These are phyloP conservation scores for Penicillium sp. DNA, from an alignment of 2,329 filamentous ascomycete genomes.

Conservation along the genomic window DNA sequence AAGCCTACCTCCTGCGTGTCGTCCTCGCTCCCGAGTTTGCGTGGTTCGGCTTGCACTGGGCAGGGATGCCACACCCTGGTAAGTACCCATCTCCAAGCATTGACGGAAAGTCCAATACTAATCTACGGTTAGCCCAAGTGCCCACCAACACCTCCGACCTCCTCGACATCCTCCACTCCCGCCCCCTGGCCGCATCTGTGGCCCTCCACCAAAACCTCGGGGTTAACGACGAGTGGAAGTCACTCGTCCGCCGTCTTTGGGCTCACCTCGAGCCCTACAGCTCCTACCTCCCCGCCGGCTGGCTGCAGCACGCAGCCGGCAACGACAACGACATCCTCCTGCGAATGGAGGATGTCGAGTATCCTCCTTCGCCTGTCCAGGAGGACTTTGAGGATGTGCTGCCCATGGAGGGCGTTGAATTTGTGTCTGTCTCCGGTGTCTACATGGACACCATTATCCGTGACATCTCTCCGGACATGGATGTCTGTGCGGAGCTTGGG, in stretches of 20 bases:
- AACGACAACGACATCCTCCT: neutral
- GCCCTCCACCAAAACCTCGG: neutral
- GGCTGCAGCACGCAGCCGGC: neutral
- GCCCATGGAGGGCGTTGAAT: constrained; percentile 2
- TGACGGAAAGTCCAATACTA: neutral
- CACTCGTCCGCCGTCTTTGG: neutral
- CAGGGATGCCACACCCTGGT: constrained; percentile 3
- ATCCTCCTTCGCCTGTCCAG: neutral
- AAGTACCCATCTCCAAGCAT: neutral
- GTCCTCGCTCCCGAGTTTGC: constrained; percentile 7
- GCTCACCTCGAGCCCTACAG: neutral
- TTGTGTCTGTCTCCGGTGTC: neutral
- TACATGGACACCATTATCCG: neutral
- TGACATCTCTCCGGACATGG: constrained; percentile 1
- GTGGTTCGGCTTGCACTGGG: constrained; percentile 12
- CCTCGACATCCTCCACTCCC: neutral
- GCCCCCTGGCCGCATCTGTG: neutral
- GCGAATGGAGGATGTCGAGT: neutral
- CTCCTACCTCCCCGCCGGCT: neutral
- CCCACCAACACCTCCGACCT: neutral
- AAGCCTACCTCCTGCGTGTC: constrained; percentile 7
- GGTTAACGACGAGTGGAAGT: neutral
- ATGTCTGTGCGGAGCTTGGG: neutral
- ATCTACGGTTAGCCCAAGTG: neutral
- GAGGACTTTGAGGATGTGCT: neutral